Base-by-base conservation (phyloP, 352 stramenopile species). In the Phytophthora hibernalis region DNA sequence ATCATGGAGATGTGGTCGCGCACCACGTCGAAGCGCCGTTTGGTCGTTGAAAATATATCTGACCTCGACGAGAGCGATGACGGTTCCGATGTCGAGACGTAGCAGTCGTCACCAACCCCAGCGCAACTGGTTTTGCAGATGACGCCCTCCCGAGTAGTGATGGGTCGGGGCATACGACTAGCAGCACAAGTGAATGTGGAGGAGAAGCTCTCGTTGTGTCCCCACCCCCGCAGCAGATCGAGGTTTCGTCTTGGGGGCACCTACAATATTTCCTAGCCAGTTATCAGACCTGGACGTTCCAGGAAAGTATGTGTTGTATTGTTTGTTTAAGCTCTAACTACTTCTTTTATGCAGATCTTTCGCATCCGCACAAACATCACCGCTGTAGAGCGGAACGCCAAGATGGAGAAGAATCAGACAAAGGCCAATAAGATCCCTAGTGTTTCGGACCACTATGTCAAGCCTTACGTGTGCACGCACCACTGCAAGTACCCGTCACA, bases 381-480 rank as follows among this genome's bases (percentile, higher is more conserved):
- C n/a, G n/a, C n/a, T n/a, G n/a, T n/a, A n/a, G n/a, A n/a, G n/a
- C n/a, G n/a, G n/a, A n/a, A n/a, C n/a, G n/a, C n/a, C n/a, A n/a
- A n/a, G n/a, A n/a, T n/a, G n/a, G n/a, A n/a, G n/a, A n/a, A n/a
- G n/a, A n/a, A n/a, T n/a, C n/a, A n/a, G n/a, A n/a, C n/a, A n/a
- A n/a, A n/a, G n/a, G n/a, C n/a, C n/a, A n/a, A n/a, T n/a, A n/a
- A n/a, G n/a, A n/a, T n/a, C n/a, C n/a, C n/a, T n/a, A n/a, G n/a
- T n/a, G n/a, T n/a, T n/a, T n/a, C n/a, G n/a, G n/a, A n/a, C n/a
- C n/a, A n/a, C n/a, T n/a, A n/a, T n/a, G n/a, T n/a, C 1, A 62
- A 43, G 18, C 52, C 56, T 24, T 57, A 51, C 11, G 56, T 65
- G 2, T 57, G 56, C 16, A 56, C 47, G 15, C 37, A 51, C 18